A percentile compares a stretch with the other conserved stretches of the same genome.
These are phyloP conservation scores for Termitomyces sp. DNA, from an alignment of 768 basidiomycete genomes.

Conservation along the genomic window DNA sequence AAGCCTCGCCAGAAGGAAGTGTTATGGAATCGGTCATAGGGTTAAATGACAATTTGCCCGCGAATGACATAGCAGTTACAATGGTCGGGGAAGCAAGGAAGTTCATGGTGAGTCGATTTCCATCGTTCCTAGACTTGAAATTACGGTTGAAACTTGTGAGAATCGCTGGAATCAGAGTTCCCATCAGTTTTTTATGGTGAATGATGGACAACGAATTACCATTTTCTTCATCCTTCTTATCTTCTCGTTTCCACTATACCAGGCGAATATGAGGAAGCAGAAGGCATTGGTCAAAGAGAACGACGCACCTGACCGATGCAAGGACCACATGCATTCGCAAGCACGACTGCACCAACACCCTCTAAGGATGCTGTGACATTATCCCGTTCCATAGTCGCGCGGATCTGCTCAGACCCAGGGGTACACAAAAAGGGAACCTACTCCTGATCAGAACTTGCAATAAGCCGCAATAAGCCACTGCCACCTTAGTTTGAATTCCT, in stretches of 20 bases:
- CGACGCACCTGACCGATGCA: conserved; percentile 87
- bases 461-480: conserved; percentile 4
- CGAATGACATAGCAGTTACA: conserved; percentile 97
- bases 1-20: conserved; percentile 68
- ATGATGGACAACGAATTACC: conserved; percentile 41
- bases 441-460: conserved; percentile 9
- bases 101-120: conserved; percentile 93
- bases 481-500: conserved; percentile 74
- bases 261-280: conserved; percentile 9
- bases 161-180: conserved; percentile 58
- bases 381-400: conserved; percentile 97
- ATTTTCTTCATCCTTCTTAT: conserved; percentile 87
- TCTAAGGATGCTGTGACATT: conserved; percentile 78
- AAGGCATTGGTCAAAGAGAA: conserved; percentile 3
- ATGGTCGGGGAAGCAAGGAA: conserved; percentile 97
- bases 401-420: conserved; percentile 92
- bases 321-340: conserved; percentile 98
- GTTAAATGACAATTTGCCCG: conserved; percentile 91
- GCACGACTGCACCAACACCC: conserved; percentile 88
- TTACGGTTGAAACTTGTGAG: conserved; percentile 95
- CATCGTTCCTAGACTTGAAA: conserved; percentile 93
- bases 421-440: conserved; percentile 86
- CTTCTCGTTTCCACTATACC: conserved; percentile 86
- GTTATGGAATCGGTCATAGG: conserved; percentile 76
- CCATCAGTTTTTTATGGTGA: conserved; percentile 3